Conservation (phyloP, 2,329 filamentous ascomycete species). For the Colletotrichum tropicale region DNA sequence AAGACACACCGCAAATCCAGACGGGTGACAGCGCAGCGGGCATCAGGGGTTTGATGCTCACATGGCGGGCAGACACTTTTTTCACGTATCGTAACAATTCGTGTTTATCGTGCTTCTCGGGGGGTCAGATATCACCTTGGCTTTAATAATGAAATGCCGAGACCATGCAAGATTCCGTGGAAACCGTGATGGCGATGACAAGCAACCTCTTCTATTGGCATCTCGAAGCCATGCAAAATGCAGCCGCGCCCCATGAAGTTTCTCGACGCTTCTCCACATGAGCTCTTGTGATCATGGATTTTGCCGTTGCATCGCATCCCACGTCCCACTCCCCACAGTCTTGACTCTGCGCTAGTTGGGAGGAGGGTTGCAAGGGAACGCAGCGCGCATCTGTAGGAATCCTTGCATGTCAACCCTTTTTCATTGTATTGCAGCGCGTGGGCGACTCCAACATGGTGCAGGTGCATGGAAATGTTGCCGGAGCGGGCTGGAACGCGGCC, state of each 20-base stretch:
- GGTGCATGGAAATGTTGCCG: neutral
- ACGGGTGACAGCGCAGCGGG: neutral
- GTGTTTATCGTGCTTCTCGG: neutral
- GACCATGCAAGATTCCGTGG: neutral
- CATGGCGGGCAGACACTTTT: neutral
- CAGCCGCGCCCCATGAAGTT: neutral
- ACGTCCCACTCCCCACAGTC: constrained; percentile 13
- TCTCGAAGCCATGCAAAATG: neutral
- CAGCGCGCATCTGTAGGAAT: neutral
- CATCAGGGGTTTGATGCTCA: constrained; percentile 1
- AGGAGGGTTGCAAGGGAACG: neutral
- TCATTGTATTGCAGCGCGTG: neutral
- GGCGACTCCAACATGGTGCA: neutral
- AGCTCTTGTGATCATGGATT: constrained; percentile 12
- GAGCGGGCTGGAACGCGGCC: neutral
- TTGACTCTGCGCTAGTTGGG: constrained; percentile 10
- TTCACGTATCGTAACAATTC: neutral
- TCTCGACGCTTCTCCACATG: constrained; percentile 4
- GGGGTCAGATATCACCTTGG: neutral
- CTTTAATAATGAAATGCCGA: neutral
- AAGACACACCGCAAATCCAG: constrained; percentile 4
- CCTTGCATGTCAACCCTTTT: neutral
- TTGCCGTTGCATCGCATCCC: neutral
- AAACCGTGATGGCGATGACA: neutral
- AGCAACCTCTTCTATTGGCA: neutral